Conservation (phyloP, 164 flowering plant species). For the Tinospora cordifolia region DNA sequence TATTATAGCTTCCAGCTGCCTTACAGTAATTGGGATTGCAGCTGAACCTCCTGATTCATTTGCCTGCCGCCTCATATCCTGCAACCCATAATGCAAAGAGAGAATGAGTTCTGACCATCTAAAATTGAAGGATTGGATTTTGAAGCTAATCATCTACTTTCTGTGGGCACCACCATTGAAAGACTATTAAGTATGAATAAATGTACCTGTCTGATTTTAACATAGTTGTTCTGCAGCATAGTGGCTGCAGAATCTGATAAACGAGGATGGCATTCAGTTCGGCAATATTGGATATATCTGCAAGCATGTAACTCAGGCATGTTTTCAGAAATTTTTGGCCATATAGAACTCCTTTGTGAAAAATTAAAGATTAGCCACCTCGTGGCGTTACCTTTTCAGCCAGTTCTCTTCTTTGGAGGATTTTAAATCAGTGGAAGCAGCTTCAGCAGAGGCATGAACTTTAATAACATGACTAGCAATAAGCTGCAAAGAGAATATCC, state of each 20-base stretch:
- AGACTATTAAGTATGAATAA: neutral
- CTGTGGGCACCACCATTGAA: neutral
- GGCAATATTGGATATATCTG: constrained; percentile 90
- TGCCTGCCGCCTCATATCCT: constrained; percentile 95
- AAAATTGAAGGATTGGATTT: neutral
- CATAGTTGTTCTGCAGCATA: constrained; percentile 70
- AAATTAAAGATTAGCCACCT: neutral
- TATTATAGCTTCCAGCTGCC: constrained; percentile 93
- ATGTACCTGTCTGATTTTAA: constrained; percentile 83
- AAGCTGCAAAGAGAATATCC: constrained; percentile 34
- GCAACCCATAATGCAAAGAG: constrained; percentile 8
- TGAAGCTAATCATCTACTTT: neutral
- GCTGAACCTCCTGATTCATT: constrained; percentile 91
- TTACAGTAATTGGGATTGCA: constrained; percentile 90
- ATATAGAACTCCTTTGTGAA: neutral
- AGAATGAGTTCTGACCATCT: neutral
- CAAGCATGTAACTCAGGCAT: constrained; percentile 6
- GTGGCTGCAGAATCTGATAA: constrained; percentile 77
- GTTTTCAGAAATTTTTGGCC: neutral
- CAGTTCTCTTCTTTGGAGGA: constrained; percentile 78
- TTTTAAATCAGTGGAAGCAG: constrained; percentile 37
- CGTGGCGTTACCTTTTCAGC: constrained; percentile 69
- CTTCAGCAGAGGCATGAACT: constrained; percentile 78
- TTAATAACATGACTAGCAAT: constrained; percentile 91
- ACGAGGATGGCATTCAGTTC: constrained; percentile 72